A percentile compares a stretch with the other conserved stretches of the same genome.
Evolutionary conservation across 805 yeast species (phyloP).

Genomic region (Candida germanica): DNA sequence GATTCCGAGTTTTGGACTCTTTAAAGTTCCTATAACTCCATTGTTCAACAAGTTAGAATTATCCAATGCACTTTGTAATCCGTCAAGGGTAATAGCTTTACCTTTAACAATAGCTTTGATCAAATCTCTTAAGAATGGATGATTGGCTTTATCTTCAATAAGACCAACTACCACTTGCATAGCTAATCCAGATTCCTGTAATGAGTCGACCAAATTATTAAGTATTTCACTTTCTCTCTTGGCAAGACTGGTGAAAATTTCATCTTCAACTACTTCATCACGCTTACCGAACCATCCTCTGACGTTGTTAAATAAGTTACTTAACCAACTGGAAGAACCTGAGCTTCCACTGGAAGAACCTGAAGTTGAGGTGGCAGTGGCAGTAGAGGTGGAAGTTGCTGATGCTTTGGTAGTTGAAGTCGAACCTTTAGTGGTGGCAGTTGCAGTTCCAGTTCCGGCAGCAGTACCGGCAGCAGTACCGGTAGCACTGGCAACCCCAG

Average conservation of each 20-base stretch:
- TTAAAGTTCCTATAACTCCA: constrained; percentile 14
- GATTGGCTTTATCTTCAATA: constrained; percentile 19
- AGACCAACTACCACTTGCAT: constrained; percentile 23
- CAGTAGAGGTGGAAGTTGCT: constrained; percentile 6
- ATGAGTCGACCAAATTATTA: constrained; percentile 23
- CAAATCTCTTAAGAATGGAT: constrained; percentile 24
- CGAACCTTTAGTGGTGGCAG: constrained; percentile 5
- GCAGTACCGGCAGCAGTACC: constrained; percentile 6
- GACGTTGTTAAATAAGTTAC: constrained; percentile 6
- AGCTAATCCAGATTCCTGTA: constrained; percentile 28
- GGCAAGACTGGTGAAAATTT: background rate
- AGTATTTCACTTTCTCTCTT: constrained; percentile 20
- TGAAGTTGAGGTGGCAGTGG: constrained; percentile 7
- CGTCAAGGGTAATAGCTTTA: constrained; percentile 18
- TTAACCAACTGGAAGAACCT: constrained; percentile 6
- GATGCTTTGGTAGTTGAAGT: constrained; percentile 5
- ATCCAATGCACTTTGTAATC: constrained; percentile 15
- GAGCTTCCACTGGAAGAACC: constrained; percentile 7
- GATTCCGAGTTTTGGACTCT: constrained; percentile 16
- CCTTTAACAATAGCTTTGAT: constrained; percentile 19
- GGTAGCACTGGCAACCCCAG: constrained; percentile 5
- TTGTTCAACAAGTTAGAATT: constrained; percentile 16
- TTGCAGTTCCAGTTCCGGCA: constrained; percentile 1
- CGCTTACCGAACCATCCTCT: constrained; percentile 16
- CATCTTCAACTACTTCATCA: constrained; percentile 4